Base-by-base conservation (phyloP, 805 yeast species). In the Wickerhamomyces silvicola region DNA sequence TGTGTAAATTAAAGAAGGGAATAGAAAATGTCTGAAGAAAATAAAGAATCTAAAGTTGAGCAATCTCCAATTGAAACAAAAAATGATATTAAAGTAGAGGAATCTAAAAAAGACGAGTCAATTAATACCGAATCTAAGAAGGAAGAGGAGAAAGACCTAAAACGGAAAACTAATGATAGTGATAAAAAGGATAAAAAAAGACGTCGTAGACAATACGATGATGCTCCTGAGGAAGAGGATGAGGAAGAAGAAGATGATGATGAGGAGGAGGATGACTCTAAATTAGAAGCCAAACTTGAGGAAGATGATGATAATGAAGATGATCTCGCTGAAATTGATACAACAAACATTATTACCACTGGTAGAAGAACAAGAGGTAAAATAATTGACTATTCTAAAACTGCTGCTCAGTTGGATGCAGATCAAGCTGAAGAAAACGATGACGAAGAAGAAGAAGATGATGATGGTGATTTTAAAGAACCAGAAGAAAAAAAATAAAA, bases 321-420 rank as follows among this genome's bases (percentile, higher is more conserved):
- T 46, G 90, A 81, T 47, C 64, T 85, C 42, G 68, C 70, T 22
- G 94, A 81, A 58, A 83, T 87, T 44, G 94, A 84, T 51, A 67
- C 81, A 24, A 64, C 86, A 24, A 88, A 87, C 59, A 86, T 87
- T 54, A 86, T 86, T 43, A 69, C 81, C n/a, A 62, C 75, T 12
- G 92, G 94, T 10, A 71, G 94, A 60, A 82, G 96, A 66, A 87
- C 96, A 7, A 74, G 97, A 45, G 94, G 96, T 11, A 81, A 78
- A 51, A 81, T 80, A 13, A 81, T 88, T 46, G 96, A 87, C 59
- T 87, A 81, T 57, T 67, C 75, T 36, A 80, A 83, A 59, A 86
- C 94, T 11, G 83, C 86, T 14, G 81, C 75, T 44, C 73, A 82
- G 52, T 59, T 84, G 47, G 76, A 72, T 32, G 62, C 59, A 13